phyloP scores from a whole-genome alignment of 257 asterid species.

The Paulownia fortunei region DNA sequence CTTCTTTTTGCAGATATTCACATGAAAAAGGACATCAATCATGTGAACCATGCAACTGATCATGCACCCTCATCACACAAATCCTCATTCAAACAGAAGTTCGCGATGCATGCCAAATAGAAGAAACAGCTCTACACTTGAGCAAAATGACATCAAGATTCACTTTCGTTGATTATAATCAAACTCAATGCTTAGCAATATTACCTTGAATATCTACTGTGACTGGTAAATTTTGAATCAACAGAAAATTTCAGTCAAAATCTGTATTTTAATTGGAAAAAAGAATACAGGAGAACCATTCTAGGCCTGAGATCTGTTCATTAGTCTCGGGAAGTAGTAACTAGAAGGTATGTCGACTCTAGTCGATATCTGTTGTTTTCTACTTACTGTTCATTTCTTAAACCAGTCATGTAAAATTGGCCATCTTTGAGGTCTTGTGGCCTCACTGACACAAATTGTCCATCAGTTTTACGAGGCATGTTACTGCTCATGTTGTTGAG shows the following conservation, averaged over 20 bases:
- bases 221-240: not conserved
- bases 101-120: not conserved
- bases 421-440: conserved; percentile 16
- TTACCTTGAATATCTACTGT: not conserved
- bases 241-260: conserved; percentile 10
- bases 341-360: not conserved
- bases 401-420: not conserved
- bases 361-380: not conserved
- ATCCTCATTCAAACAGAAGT: not conserved
- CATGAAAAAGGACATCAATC: too few relatives aligned
- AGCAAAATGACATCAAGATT: not conserved
- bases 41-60: too few relatives aligned
- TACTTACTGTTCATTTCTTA: conserved; percentile 12
- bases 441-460: conserved; percentile 1
- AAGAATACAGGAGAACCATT: not conserved
- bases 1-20: not conserved
- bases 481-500: not conserved
- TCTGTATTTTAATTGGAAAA: not conserved
- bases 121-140: not conserved
- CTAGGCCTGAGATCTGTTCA: not conserved
- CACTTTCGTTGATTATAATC: not conserved
- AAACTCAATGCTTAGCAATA: not conserved
- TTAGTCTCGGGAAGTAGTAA: not conserved
- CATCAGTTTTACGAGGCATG: not conserved
- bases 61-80: too few relatives aligned